Evolutionary conservation across 306 rosid species (phyloP).

Genomic region (Quercus rubra): DNA sequence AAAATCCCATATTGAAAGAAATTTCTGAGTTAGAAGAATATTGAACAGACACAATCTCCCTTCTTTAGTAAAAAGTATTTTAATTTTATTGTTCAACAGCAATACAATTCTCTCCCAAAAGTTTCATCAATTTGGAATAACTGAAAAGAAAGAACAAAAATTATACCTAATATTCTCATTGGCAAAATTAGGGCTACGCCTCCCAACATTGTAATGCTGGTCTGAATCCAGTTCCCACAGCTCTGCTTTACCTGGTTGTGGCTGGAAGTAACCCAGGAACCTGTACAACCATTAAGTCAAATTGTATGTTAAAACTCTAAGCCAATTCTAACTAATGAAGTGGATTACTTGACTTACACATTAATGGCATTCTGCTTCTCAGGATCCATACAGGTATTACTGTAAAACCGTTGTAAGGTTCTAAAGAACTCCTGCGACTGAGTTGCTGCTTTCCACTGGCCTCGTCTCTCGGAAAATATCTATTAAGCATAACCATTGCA

Average conservation of each 20-base stretch:
- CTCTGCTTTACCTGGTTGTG: conserved; percentile 75
- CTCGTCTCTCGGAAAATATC: conserved; percentile 94
- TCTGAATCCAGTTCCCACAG: conserved; percentile 91
- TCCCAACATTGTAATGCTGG: conserved; percentile 60
- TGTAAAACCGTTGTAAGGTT: conserved; percentile 85
- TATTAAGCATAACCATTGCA: conserved; percentile 30
- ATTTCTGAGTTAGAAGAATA: background rate
- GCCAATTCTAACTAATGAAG: background rate
- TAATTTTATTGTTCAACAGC: background rate
- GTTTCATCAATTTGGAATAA: conserved; percentile 8
- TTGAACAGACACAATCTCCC: background rate
- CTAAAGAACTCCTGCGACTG: conserved; percentile 90
- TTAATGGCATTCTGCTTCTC: conserved; percentile 84
- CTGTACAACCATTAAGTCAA: conserved; percentile 42
- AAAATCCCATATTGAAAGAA: background rate
- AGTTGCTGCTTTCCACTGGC: conserved; percentile 95
- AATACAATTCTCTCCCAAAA: conserved; percentile 4
- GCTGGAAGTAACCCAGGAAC: conserved; percentile 89
- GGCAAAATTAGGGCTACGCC: conserved; percentile 29
- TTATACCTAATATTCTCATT: conserved; percentile 54
- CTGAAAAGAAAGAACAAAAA: conserved; percentile 14
- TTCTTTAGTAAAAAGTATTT: background rate
- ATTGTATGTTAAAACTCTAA: conserved; percentile 4
- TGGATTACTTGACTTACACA: conserved; percentile 48
- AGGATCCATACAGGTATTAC: conserved; percentile 73